These are phyloP conservation scores for Suillus alpinus DNA, from an alignment of 768 basidiomycete species.

Conservation along the genomic window DNA sequence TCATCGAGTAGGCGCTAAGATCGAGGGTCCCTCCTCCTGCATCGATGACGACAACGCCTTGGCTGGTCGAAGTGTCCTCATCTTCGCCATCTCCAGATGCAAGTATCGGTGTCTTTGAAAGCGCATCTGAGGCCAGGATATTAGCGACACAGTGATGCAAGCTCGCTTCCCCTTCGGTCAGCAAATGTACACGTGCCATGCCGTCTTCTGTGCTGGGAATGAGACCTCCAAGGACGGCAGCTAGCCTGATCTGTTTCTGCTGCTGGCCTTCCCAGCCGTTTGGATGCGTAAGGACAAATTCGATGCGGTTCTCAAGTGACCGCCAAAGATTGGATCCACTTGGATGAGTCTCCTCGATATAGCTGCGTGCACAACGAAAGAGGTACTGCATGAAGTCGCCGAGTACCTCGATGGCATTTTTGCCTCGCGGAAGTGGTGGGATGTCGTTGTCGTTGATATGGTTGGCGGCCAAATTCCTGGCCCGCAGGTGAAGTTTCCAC, in stretches of 20 bases:
- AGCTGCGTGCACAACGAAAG: constrained; percentile 40
- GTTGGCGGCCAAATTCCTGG: constrained; percentile 30
- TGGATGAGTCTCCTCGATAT: constrained; percentile 46
- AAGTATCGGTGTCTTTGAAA: constrained; percentile 16
- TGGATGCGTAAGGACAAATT: constrained; percentile 58
- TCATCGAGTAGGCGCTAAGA: constrained; percentile 41
- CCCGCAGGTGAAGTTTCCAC: constrained; percentile 39
- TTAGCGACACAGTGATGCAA: constrained; percentile 54
- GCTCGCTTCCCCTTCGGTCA: constrained; percentile 67
- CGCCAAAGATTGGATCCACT: constrained; percentile 45
- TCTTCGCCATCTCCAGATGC: constrained; percentile 17
- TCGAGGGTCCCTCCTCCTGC: constrained; percentile 48
- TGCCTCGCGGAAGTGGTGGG: constrained; percentile 41
- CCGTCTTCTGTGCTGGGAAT: constrained; percentile 39
- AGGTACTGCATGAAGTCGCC: constrained; percentile 49
- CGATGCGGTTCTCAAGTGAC: constrained; percentile 39
- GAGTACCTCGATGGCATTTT: constrained; percentile 41
- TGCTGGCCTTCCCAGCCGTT: constrained; percentile 66
- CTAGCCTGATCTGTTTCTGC: constrained; percentile 53
- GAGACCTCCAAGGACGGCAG: constrained; percentile 51
- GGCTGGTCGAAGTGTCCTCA: constrained; percentile 22
- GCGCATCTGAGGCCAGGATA: constrained; percentile 37
- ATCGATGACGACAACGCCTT: constrained; percentile 46
- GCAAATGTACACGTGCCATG: constrained; percentile 46
- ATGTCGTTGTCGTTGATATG: constrained; percentile 33